Percentiles rank a stretch among this genome's conserved stretches.
phyloP scores from a whole-genome alignment of 805 yeast genomes.

The Groenewaldozyma salmanticensis region DNA sequence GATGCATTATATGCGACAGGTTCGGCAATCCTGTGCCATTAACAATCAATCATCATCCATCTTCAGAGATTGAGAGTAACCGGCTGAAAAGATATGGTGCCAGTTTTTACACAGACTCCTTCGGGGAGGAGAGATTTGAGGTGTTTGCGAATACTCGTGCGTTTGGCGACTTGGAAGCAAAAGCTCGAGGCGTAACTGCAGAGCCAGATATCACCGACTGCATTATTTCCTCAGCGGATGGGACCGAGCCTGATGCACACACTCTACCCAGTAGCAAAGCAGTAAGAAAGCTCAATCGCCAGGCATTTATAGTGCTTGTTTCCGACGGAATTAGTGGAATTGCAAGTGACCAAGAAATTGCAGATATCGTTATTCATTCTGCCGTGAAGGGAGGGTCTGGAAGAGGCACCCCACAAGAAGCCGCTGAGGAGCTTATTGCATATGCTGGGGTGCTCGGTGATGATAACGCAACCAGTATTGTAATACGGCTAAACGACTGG shows the following conservation, averaged over 20 bases:
- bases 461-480: constrained; percentile 91
- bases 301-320: constrained; percentile 69
- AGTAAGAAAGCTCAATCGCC: constrained; percentile 51
- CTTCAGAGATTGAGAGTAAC: constrained; percentile 65
- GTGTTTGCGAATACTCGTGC: constrained; percentile 86
- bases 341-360: constrained; percentile 82
- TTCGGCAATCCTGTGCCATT: constrained; percentile 71
- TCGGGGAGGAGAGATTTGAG: constrained; percentile 82
- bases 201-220: constrained; percentile 80
- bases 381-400: constrained; percentile 44
- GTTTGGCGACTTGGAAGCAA: constrained; percentile 80
- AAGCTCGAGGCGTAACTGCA: constrained; percentile 75
- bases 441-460: constrained; percentile 83
- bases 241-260: constrained; percentile 16
- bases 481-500: constrained; percentile 80
- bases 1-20: constrained; percentile 75
- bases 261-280: not conserved
- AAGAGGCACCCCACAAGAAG: constrained; percentile 71
- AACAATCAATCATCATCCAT: constrained; percentile 79
- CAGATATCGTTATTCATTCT: constrained; percentile 72
- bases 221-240: constrained; percentile 43
- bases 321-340: constrained; percentile 83
- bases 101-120: constrained; percentile 70
- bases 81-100: constrained; percentile 58
- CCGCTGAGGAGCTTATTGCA: constrained; percentile 76